phyloP scores from a whole-genome alignment of 176 grass and related monocot genomes.

The Carex myosuroides region DNA sequence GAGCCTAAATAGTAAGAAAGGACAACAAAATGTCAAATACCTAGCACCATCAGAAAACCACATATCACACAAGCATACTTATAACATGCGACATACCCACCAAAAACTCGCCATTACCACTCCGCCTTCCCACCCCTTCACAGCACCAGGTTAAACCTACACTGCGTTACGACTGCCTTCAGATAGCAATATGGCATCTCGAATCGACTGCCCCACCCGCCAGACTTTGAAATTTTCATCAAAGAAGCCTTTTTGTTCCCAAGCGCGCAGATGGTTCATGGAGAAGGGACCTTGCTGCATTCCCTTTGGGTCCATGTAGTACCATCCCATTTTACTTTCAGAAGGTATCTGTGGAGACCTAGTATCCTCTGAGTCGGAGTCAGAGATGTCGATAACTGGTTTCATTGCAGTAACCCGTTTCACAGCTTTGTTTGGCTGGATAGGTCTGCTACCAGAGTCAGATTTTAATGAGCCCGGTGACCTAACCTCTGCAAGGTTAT shows the following conservation, averaged over 20 bases:
- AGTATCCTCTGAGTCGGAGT: not conserved
- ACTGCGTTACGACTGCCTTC: conserved; percentile 22
- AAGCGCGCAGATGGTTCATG: conserved; percentile 2
- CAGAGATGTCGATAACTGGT: conserved; percentile 1
- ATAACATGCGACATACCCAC: too few species aligned
- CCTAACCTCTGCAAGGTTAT: not conserved
- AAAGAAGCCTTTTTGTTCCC: conserved; percentile 43
- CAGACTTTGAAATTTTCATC: conserved; percentile 45
- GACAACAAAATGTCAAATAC: not conserved
- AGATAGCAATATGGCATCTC: conserved; percentile 31
- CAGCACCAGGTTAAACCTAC: not conserved
- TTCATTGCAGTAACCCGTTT: not conserved
- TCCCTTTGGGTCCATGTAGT: not conserved
- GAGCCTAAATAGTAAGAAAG: not conserved
- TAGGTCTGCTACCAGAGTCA: not conserved
- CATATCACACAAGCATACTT: too few species aligned
- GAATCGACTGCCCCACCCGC: conserved; percentile 27
- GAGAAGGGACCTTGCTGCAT: not conserved
- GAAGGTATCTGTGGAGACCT: not conserved
- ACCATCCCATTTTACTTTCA: not conserved
- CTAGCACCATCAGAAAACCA: not conserved
- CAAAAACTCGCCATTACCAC: not conserved
- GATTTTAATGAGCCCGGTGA: not conserved
- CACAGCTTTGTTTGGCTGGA: not conserved
- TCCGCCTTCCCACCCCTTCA: not conserved